Evolutionary conservation across 257 asterid species (phyloP).

Genomic region (Linaria vulgaris): DNA sequence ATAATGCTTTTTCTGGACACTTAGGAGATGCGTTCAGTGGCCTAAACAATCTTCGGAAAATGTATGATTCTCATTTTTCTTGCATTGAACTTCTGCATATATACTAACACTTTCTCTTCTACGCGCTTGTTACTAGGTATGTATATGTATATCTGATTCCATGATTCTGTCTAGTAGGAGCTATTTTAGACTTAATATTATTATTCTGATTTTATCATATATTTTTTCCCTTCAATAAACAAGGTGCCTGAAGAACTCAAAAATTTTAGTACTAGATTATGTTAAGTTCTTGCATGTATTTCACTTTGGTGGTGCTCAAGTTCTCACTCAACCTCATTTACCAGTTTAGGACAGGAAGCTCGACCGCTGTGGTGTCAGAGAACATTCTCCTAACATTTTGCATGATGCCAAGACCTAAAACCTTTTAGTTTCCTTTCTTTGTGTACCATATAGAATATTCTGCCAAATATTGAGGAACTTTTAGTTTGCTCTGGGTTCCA

Average conservation of each 20-base stretch:
- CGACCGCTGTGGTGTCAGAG: too few species aligned
- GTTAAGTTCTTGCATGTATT: background rate
- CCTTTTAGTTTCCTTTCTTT: background rate
- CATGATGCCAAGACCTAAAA: background rate
- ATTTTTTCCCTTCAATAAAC: background rate
- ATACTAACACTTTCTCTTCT: too few species aligned
- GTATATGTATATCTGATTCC: background rate
- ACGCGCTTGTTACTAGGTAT: too few species aligned
- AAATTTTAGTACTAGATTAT: too few species aligned
- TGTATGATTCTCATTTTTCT: slow-evolving; percentile 44
- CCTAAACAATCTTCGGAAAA: slow-evolving; percentile 54
- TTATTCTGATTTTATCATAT: background rate
- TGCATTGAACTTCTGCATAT: background rate
- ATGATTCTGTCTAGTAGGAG: background rate
- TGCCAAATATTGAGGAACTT: background rate
- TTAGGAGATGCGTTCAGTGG: slow-evolving; percentile 71
- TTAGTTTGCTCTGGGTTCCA: too few species aligned
- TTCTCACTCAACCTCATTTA: too few species aligned
- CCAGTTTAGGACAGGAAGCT: too few species aligned
- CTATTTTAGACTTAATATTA: too few species aligned
- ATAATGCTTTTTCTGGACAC: slow-evolving; percentile 64
- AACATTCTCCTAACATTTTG: too few species aligned
- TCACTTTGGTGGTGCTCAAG: too few species aligned
- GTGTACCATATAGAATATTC: background rate
- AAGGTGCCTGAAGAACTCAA: background rate